Percentiles rank a stretch among this genome's conserved stretches.
Conservation (phyloP, 1,284 basidiomycete species). For the Papiliotrema flavescens region DNA sequence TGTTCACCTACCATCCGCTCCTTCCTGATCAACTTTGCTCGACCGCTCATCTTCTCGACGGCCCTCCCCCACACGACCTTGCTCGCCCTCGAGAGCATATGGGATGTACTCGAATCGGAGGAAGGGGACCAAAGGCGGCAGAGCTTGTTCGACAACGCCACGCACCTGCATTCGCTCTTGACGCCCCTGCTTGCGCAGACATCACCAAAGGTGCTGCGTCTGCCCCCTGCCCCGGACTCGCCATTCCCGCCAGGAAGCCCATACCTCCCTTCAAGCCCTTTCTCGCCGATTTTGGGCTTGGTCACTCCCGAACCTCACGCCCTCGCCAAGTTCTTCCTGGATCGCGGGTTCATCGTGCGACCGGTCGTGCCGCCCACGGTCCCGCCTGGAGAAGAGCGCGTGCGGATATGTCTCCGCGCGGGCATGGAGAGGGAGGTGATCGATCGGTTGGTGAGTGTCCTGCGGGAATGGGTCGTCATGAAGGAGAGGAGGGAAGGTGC, state of each 20-base stretch:
- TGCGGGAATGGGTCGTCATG: slow-evolving; percentile 33
- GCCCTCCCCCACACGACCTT: slow-evolving; percentile 71
- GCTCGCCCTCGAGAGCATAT: slow-evolving; percentile 68
- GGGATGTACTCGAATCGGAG: slow-evolving; percentile 69
- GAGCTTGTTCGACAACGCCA: slow-evolving; percentile 17
- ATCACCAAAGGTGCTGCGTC: slow-evolving; percentile 24
- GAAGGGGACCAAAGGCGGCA: slow-evolving; percentile 55
- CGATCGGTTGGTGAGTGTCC: slow-evolving; percentile 20
- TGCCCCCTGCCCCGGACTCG: slow-evolving; percentile 20
- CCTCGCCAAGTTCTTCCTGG: slow-evolving; percentile 38
- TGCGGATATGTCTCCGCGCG: slow-evolving; percentile 45
- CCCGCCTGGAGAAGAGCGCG: slow-evolving; percentile 43
- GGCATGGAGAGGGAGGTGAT: slow-evolving; percentile 30
- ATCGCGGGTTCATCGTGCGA: slow-evolving; percentile 39
- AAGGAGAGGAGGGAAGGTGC: background rate
- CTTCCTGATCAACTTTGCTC: slow-evolving; percentile 89
- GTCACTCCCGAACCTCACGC: slow-evolving; percentile 66
- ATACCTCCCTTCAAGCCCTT: slow-evolving; percentile 19
- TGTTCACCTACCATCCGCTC: slow-evolving; percentile 67
- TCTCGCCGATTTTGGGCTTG: slow-evolving; percentile 76
- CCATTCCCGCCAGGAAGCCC: slow-evolving; percentile 15
- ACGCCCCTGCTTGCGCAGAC: slow-evolving; percentile 20
- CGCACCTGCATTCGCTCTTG: slow-evolving; percentile 22
- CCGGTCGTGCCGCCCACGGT: slow-evolving; percentile 49
- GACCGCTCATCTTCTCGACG: slow-evolving; percentile 86